Evolutionary conservation across 805 yeast genomes (phyloP), one percentile per base, ranked within the genome.

Genomic region (Tanozyma kutaoensis): DNA sequence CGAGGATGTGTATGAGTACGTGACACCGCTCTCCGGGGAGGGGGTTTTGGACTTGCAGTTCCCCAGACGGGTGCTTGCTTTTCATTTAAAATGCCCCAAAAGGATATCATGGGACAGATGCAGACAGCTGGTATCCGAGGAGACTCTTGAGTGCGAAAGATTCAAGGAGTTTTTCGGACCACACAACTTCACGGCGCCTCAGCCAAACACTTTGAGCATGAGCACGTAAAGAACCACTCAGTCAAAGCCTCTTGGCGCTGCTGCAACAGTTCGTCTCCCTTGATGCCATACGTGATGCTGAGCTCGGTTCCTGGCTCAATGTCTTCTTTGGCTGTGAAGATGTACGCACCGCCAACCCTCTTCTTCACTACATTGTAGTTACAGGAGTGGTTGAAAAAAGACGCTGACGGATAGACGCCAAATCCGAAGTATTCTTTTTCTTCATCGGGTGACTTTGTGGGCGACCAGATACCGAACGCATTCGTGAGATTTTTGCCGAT

Each of bases 81-180:
- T 61, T 34, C 49, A 76, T 3, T 43, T 85, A 26, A 69, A 62
- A 24, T 55, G 68, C 11, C 75, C 77, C 2, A 73, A 72, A 28
- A 58, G 85, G 35, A 48, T 68, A 1, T 72, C 71, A 31, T 85
- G 95, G 96, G 76, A 76, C 30, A 67, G 69, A 27, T 84, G 95
- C 42, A 51, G 55, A 25, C 93, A 84, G 46, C 51, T 76, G 0
- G 54, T 53, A 24, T 53, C 54, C n/a, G 69, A 71, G 37, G 95
- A 86, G 42, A 55, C 60, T 3, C 42, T 50, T 10, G 91, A 84
- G 27, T 70, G 79, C 22, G 72, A 66, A 22, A 46, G 47, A 12
- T 80, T 84, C 42, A 80, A 78, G 43, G 49, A 55, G 23, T 52
- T 55, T 13, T 79, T 66, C 43, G 56, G 56, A 26, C 50, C 52